These are phyloP conservation scores for Paramecium sonneborni DNA, from an alignment of 73 alveolate species.

Conservation along the genomic window DNA sequence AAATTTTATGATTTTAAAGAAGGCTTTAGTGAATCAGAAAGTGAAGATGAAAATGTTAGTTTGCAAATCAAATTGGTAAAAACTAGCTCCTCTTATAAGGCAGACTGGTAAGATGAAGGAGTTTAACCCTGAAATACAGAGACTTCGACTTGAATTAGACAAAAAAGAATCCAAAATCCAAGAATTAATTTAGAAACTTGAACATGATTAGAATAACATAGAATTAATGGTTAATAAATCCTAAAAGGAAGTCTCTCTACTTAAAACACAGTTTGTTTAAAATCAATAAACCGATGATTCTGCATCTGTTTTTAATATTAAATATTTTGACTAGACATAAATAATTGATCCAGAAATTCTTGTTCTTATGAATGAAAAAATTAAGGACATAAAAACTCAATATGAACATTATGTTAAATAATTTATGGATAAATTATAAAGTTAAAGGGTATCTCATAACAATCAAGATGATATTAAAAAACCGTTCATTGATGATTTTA, in stretches of 20 bases:
- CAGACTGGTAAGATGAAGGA: background rate
- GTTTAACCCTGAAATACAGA: background rate
- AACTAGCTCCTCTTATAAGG: background rate
- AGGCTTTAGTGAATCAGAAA: slow-evolving; percentile 36
- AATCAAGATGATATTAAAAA: background rate
- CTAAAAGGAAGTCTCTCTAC: background rate
- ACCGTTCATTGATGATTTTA: background rate
- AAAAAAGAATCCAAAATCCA: background rate
- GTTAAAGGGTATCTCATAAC: background rate
- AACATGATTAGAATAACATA: background rate
- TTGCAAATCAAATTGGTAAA: background rate
- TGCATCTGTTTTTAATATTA: background rate
- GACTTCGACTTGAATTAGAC: background rate
- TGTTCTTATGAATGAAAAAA: background rate
- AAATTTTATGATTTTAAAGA: background rate
- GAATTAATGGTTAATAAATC: background rate
- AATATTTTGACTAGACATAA: background rate
- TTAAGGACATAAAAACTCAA: background rate
- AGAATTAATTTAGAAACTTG: background rate
- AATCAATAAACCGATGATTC: background rate
- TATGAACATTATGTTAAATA: background rate
- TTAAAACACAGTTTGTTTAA: background rate
- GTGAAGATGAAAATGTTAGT: slow-evolving; percentile 6
- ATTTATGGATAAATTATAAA: background rate
- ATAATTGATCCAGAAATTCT: background rate